These are phyloP conservation scores for Neonectria ditissima DNA, from an alignment of 2,329 filamentous ascomycete genomes.

Conservation along the genomic window DNA sequence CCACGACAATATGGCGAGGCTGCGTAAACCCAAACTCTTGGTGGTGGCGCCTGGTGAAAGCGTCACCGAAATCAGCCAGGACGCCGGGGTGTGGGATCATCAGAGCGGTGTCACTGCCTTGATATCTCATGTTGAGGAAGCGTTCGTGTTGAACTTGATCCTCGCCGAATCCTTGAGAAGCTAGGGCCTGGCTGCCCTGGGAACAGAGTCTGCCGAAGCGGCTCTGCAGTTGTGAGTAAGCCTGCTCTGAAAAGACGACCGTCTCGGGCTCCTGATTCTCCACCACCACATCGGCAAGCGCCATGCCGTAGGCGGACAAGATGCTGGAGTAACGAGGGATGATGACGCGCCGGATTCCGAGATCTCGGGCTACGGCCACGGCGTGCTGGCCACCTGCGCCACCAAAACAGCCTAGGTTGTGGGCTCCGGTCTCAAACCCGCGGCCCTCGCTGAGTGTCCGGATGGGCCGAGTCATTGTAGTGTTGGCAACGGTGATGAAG, in stretches of 20 bases:
- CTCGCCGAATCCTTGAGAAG: slow-evolving; percentile 4
- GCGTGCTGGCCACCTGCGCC: slow-evolving; percentile 56
- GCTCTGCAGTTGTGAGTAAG: background rate
- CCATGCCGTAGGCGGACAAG: slow-evolving; percentile 58
- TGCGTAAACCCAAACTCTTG: slow-evolving; percentile 76
- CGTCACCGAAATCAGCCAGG: slow-evolving; percentile 51
- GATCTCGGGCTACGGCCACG: slow-evolving; percentile 50
- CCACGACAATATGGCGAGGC: slow-evolving; percentile 14
- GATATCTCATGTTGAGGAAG: slow-evolving; percentile 21
- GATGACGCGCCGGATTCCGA: slow-evolving; percentile 54
- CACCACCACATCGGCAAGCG: slow-evolving; percentile 55
- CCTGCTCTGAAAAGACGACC: slow-evolving; percentile 21
- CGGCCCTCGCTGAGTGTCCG: slow-evolving; percentile 51
- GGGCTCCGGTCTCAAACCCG: slow-evolving; percentile 49
- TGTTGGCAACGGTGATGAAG: slow-evolving; percentile 52
- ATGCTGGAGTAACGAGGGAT: slow-evolving; percentile 58
- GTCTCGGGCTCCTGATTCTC: slow-evolving; percentile 44
- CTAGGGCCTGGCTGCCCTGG: background rate
- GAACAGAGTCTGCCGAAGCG: slow-evolving; percentile 3
- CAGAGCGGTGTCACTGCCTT: slow-evolving; percentile 13
- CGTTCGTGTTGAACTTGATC: slow-evolving; percentile 11
- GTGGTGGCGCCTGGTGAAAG: slow-evolving; percentile 76
- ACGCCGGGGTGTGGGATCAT: slow-evolving; percentile 9
- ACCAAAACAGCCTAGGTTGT: slow-evolving; percentile 50
- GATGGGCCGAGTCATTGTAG: slow-evolving; percentile 51